Evolutionary conservation across 495 filamentous ascomycete genomes (phyloP).

Genomic region (Penicillium longicatenatum): DNA sequence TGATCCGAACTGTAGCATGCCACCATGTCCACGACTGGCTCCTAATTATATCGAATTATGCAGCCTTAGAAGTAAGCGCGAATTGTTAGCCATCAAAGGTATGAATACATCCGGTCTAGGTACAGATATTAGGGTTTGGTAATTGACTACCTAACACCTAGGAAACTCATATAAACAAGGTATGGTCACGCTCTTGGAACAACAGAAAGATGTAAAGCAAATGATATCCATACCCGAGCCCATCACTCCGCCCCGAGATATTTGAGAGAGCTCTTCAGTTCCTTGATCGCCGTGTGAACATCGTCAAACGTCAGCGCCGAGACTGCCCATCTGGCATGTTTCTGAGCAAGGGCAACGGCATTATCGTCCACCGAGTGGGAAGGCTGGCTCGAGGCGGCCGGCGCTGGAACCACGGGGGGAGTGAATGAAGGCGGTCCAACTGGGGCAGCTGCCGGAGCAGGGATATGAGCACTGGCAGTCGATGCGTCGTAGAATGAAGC

Average conservation of each 20-base stretch:
- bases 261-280: slow-evolving; percentile 72
- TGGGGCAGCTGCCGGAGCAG: slow-evolving; percentile 27
- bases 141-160: no score
- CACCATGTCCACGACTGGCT: no score
- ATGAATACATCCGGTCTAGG: no score
- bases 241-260: slow-evolving; percentile 41
- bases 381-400: slow-evolving; percentile 26
- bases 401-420: slow-evolving; percentile 19
- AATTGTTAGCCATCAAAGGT: no score
- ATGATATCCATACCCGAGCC: neutral
- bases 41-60: neutral
- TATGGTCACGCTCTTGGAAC: slow-evolving; percentile 13
- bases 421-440: slow-evolving; percentile 22
- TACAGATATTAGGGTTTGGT: no score
- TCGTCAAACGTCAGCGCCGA: slow-evolving; percentile 97
- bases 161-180: neutral
- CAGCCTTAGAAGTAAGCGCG: neutral
- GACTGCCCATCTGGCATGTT: slow-evolving; percentile 96
- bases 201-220: neutral
- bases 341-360: slow-evolving; percentile 78
- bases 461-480: slow-evolving; percentile 21
- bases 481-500: slow-evolving; percentile 37
- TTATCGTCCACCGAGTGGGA: slow-evolving; percentile 63
- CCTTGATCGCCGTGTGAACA: slow-evolving; percentile 84
- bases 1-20: no score